A percentile compares a stretch with the other conserved stretches of the same genome.
Conservation (phyloP, 2,329 filamentous ascomycete genomes). For the Coniosporium tulheliwenetii region DNA sequence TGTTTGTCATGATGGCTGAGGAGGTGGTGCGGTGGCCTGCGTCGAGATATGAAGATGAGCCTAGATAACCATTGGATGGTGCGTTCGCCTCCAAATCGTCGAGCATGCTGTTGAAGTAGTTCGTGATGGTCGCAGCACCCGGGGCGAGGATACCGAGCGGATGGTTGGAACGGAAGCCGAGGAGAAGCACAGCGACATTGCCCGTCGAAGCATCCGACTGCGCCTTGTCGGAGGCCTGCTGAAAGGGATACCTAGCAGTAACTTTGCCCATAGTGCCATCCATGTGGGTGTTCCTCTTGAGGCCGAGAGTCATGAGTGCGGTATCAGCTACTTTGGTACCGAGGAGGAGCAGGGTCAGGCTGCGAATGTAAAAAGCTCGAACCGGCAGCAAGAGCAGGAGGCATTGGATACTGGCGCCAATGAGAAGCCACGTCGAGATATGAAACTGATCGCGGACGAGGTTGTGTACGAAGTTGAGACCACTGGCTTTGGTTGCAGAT, state of each 20-base stretch:
- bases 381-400: slow-evolving; percentile 16
- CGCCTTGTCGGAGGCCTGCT: neutral
- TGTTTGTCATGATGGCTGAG: slow-evolving; percentile 25
- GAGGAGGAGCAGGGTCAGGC: slow-evolving; percentile 10
- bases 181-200: neutral
- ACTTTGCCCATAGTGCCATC: slow-evolving; percentile 17
- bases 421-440: slow-evolving; percentile 24
- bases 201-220: neutral
- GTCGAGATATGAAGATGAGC: slow-evolving; percentile 25
- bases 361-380: slow-evolving; percentile 3
- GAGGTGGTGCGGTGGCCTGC: slow-evolving; percentile 20
- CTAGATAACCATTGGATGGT: slow-evolving; percentile 32
- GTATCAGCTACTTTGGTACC: slow-evolving; percentile 17
- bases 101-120: slow-evolving; percentile 24
- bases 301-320: slow-evolving; percentile 15
- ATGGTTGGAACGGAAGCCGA: slow-evolving; percentile 10
- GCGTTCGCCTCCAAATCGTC: slow-evolving; percentile 16
- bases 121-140: slow-evolving; percentile 22
- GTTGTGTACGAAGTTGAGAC: neutral
- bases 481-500: neutral
- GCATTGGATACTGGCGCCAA: slow-evolving; percentile 24
- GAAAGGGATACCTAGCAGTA: slow-evolving; percentile 16
- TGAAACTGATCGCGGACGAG: slow-evolving; percentile 21
- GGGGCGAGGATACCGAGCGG: slow-evolving; percentile 35
- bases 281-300: slow-evolving; percentile 23